Evolutionary conservation across 2,329 filamentous ascomycete genomes (phyloP), one percentile per base, ranked within the genome.

Genomic region (Stagonosporopsis tanaceti): DNA sequence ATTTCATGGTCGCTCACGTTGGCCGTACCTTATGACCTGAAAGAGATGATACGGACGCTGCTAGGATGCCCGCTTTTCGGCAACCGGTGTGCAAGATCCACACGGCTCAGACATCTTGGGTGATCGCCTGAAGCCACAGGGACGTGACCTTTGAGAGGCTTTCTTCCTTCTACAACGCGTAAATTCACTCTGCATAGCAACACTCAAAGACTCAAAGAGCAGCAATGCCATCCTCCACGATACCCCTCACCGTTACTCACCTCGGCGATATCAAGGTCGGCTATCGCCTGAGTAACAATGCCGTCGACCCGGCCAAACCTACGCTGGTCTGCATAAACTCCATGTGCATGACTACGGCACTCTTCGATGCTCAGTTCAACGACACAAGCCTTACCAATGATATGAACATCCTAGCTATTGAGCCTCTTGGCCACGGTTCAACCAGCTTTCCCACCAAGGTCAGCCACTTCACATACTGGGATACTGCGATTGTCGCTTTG

Each of bases 351-450:
- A 61, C 54, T 7, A 34, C 59, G 15, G 59, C 59, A 0, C 50
- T 61, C 1, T 61, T 58, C 39, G 47, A 59, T 14, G 41, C 54
- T 6, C 79, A 81, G 53, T 81, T 77, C 56, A 64, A 68, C 14
- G 73, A 77, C 47, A 40, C 59, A 9, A 45, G 64, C 7, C 60
- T 81, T 6, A 74, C 69, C 1, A 65, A 70, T 6, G 62, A 65
- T 2, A 74, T 80, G 67, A 84, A 84, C 61, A 72, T 84, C 4
- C 63, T 84, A 9, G 80, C 82, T 17, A 81, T 84, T 53, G 82
- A 84, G 64, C 76, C 79, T 4, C 75, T 84, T 9, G 82, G 82
- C 17, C 82, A 84, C 63, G 82, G 82, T 6, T 66, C 79, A 55
- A 84, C 82, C 2, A 47, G 41, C 20, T 48, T 59, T 22, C 59